A percentile compares a stretch with the other conserved stretches of the same genome.
Conservation (phyloP, 352 stramenopile species). For the Detonula confervacea region DNA sequence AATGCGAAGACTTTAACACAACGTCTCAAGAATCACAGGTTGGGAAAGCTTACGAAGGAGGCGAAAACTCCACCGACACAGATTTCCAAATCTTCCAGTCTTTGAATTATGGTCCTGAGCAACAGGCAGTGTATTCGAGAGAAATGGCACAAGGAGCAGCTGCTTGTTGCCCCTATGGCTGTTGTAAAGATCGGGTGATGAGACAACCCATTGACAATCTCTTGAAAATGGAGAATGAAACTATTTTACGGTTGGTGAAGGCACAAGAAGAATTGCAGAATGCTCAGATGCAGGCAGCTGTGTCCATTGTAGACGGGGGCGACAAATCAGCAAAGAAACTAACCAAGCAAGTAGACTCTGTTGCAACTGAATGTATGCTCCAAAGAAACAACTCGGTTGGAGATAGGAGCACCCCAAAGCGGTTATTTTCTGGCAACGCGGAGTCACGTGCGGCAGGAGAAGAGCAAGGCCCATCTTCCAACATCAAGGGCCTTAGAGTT, state of each 20-base stretch:
- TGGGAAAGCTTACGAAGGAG: conserved; percentile 26
- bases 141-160: conserved; percentile 81
- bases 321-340: conserved; percentile 14
- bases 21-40: conserved; percentile 21
- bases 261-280: conserved; percentile 63
- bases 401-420: conserved; percentile 1
- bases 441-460: too few species aligned
- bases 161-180: conserved; percentile 80
- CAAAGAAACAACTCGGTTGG: too few species aligned
- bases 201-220: conserved; percentile 60
- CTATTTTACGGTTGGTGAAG: conserved; percentile 58
- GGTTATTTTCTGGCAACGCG: too few species aligned
- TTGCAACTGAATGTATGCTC: conserved; percentile 36
- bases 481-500: too few species aligned
- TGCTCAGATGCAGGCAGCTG: conserved; percentile 56
- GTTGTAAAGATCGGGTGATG: conserved; percentile 56
- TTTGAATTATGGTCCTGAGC: conserved; percentile 77
- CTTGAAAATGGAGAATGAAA: conserved; percentile 64
- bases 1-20: conserved; percentile 22
- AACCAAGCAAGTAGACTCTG: background rate
- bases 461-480: too few species aligned
- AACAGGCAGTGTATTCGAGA: conserved; percentile 77
- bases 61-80: conserved; percentile 34
- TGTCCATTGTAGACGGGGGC: conserved; percentile 40
- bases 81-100: conserved; percentile 43